Conservation (phyloP, 2,329 filamentous ascomycete genomes). For the Colletotrichum liaoningense region DNA sequence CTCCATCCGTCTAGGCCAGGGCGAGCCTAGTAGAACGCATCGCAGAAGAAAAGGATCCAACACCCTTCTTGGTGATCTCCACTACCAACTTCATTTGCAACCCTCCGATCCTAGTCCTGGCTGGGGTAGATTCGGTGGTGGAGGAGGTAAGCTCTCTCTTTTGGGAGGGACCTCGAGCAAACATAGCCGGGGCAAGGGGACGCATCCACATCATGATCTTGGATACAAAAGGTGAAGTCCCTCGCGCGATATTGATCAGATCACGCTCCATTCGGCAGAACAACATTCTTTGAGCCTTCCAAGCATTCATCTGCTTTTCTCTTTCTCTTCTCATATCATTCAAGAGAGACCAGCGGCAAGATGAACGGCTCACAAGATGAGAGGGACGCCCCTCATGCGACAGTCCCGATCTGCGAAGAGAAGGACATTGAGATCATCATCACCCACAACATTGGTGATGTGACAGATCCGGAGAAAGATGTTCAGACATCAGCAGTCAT, state of each 20-base stretch:
- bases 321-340: background rate
- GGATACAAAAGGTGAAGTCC: slow-evolving; percentile 16
- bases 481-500: background rate
- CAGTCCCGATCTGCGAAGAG: slow-evolving; percentile 3
- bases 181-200: slow-evolving; percentile 13
- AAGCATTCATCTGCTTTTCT: background rate
- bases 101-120: background rate
- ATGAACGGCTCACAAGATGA: slow-evolving; percentile 12
- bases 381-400: background rate
- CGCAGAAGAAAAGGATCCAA: slow-evolving; percentile 10
- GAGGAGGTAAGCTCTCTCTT: background rate
- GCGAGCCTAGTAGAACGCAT: slow-evolving; percentile 1
- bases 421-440: slow-evolving; percentile 17
- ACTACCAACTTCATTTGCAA: slow-evolving; percentile 1
- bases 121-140: background rate
- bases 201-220: background rate
- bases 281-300: background rate
- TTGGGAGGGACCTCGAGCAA: slow-evolving; percentile 9
- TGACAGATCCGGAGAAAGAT: slow-evolving; percentile 13
- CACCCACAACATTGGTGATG: slow-evolving; percentile 11
- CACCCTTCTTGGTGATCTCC: slow-evolving; percentile 14
- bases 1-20: slow-evolving; percentile 8
- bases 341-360: background rate
- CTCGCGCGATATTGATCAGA: background rate
- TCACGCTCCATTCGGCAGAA: background rate